These are phyloP conservation scores for Chimonanthus salicifolius DNA, from an alignment of 164 flowering plant genomes.

Conservation along the genomic window DNA sequence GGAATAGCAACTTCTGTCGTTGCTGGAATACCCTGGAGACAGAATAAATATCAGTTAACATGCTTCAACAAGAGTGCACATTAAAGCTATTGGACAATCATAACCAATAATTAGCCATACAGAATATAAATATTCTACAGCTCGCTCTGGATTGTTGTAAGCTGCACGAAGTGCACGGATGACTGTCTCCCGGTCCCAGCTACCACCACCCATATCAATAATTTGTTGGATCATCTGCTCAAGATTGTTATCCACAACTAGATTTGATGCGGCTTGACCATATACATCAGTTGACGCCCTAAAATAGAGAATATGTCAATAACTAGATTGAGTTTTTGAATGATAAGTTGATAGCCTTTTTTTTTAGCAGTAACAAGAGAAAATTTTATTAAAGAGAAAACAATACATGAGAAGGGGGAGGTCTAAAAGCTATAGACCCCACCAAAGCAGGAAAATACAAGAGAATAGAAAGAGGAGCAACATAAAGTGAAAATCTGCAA, in stretches of 20 bases:
- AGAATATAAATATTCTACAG: slow-evolving; percentile 90
- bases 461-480: too few species aligned
- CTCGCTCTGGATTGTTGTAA: slow-evolving; percentile 94
- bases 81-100: not conserved
- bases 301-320: slow-evolving; percentile 14
- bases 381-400: not conserved
- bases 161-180: slow-evolving; percentile 95
- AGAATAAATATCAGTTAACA: slow-evolving; percentile 12
- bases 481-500: too few species aligned
- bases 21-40: slow-evolving; percentile 86
- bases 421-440: too few species aligned
- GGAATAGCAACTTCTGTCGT: slow-evolving; percentile 72
- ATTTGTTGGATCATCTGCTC: slow-evolving; percentile 82
- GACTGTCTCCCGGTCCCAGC: slow-evolving; percentile 91
- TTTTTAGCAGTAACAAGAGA: not conserved
- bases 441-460: too few species aligned
- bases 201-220: slow-evolving; percentile 96
- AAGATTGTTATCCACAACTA: slow-evolving; percentile 57
- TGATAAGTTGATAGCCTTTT: not conserved
- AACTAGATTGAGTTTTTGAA: not conserved
- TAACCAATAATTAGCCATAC: slow-evolving; percentile 34
- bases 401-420: not conserved
- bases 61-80: not conserved
- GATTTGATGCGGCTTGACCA: slow-evolving; percentile 80
- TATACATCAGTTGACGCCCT: slow-evolving; percentile 54